Percentiles rank a stretch among this genome's conserved stretches.
phyloP scores from a whole-genome alignment of 768 basidiomycete species.

The Hypsizygus marmoreus region DNA sequence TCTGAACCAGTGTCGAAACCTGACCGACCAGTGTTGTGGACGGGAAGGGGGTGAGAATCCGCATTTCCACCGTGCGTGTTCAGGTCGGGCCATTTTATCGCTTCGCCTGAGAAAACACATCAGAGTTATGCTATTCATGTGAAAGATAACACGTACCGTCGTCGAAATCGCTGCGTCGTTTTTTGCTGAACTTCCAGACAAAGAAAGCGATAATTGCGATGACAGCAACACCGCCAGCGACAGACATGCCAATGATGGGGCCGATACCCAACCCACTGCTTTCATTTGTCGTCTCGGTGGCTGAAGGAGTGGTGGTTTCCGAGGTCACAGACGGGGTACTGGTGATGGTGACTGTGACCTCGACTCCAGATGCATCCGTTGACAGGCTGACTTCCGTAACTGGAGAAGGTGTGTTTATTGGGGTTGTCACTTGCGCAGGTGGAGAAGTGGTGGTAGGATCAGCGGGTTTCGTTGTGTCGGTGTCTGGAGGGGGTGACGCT shows the following conservation, averaged over 20 bases:
- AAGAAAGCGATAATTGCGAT: constrained; percentile 75
- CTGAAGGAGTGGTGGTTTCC: constrained; percentile 22
- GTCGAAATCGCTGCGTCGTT: constrained; percentile 74
- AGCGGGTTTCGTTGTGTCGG: constrained; percentile 10
- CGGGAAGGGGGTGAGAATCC: constrained; percentile 67
- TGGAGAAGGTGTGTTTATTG: constrained; percentile 9
- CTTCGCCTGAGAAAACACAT: constrained; percentile 54
- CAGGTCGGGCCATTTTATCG: constrained; percentile 91
- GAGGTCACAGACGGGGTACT: constrained; percentile 27
- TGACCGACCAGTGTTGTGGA: constrained; percentile 66
- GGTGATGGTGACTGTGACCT: constrained; percentile 26
- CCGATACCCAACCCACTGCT: constrained; percentile 58
- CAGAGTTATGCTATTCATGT: constrained; percentile 8
- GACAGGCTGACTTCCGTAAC: constrained; percentile 11
- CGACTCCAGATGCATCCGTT: constrained; percentile 22
- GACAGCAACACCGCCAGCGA: constrained; percentile 77
- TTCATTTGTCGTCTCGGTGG: constrained; percentile 22
- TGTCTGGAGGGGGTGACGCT: constrained; percentile 8
- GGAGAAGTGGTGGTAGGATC: constrained; percentile 10
- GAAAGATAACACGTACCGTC: constrained; percentile 58
- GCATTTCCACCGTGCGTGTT: constrained; percentile 56
- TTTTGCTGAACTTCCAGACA: constrained; percentile 85
- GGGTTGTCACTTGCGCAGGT: too few relatives aligned
- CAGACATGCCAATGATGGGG: constrained; percentile 78
- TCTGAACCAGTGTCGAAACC: constrained; percentile 75